These are phyloP conservation scores for Coemansia sp. DNA, from an alignment of 192 early-diverging fungal species.

Conservation along the genomic window DNA sequence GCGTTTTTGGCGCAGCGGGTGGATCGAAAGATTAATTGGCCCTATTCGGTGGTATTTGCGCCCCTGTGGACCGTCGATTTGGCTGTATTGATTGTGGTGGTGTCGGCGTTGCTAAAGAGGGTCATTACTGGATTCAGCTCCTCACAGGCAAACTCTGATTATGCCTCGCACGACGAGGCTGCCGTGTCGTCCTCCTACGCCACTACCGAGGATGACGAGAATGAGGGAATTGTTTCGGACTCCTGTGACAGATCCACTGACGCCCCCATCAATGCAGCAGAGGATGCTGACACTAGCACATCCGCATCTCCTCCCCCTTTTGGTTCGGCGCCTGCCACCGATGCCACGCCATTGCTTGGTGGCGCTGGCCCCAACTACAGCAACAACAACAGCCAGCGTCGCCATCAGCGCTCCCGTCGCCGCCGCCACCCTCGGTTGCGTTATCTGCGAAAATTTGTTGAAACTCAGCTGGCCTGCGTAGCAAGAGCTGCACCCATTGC, in stretches of 20 bases:
- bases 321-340: slow-evolving; percentile 17
- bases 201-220: background rate
- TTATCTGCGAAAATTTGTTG: slow-evolving; percentile 9
- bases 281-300: slow-evolving; percentile 8
- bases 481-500: slow-evolving; percentile 38
- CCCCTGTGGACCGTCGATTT: slow-evolving; percentile 81
- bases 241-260: background rate
- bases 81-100: slow-evolving; percentile 42
- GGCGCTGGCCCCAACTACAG: slow-evolving; percentile 1
- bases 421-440: slow-evolving; percentile 12
- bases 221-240: slow-evolving; percentile 1
- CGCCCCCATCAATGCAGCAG: slow-evolving; percentile 39
- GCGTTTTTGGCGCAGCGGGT: slow-evolving; percentile 76
- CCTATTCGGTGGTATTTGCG: slow-evolving; percentile 73
- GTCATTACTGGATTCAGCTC: slow-evolving; percentile 14
- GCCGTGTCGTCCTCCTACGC: slow-evolving; percentile 4
- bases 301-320: background rate
- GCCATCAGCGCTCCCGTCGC: slow-evolving; percentile 9
- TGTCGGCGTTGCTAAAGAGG: slow-evolving; percentile 26
- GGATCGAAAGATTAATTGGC: slow-evolving; percentile 73
- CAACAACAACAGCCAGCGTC: slow-evolving; percentile 1
- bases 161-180: background rate
- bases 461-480: slow-evolving; percentile 20
- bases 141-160: slow-evolving; percentile 3
- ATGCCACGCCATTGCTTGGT: slow-evolving; percentile 29